Conservation (phyloP, 495 filamentous ascomycete genomes). For the Daldinia childiae region DNA sequence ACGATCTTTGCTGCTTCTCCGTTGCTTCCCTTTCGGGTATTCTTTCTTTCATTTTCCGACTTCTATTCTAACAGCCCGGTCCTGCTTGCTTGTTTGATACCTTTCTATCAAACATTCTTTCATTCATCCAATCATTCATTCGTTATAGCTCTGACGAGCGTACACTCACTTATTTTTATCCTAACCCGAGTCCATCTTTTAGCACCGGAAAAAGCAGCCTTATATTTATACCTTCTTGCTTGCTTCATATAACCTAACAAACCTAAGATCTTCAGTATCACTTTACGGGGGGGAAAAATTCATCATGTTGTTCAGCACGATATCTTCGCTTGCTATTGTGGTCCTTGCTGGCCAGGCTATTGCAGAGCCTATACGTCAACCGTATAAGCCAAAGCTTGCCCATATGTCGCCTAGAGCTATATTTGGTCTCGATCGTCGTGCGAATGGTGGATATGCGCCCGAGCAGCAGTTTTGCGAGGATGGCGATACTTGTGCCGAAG, state of each 20-base stretch:
- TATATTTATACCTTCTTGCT: conserved; percentile 9
- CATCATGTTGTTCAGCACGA: conserved; percentile 52
- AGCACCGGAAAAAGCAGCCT: conserved; percentile 1
- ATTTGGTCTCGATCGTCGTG: conserved; percentile 54
- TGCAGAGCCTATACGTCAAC: conserved; percentile 51
- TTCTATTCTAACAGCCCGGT: conserved; percentile 18
- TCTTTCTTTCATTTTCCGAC: conserved; percentile 35
- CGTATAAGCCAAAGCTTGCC: conserved; percentile 52
- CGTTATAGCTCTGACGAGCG: conserved; percentile 1
- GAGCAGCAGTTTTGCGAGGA: conserved; percentile 51
- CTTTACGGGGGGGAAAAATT: neutral
- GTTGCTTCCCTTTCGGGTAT: conserved; percentile 31
- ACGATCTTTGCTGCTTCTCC: neutral
- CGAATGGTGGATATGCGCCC: conserved; percentile 54
- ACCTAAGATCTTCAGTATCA: neutral
- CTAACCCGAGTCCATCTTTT: conserved; percentile 33
- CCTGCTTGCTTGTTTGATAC: conserved; percentile 10
- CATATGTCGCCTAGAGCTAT: conserved; percentile 53
- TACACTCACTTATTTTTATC: conserved; percentile 19
- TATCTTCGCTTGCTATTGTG: conserved; percentile 53
- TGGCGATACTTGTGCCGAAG: conserved; percentile 57
- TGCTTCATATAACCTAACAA: conserved; percentile 20
- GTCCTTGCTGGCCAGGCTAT: conserved; percentile 51
- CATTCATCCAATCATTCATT: conserved; percentile 3
- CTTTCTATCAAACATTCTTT: conserved; percentile 18